These are phyloP conservation scores for Cytospora piceae DNA, from an alignment of 2,329 filamentous ascomycete species.

Conservation along the genomic window DNA sequence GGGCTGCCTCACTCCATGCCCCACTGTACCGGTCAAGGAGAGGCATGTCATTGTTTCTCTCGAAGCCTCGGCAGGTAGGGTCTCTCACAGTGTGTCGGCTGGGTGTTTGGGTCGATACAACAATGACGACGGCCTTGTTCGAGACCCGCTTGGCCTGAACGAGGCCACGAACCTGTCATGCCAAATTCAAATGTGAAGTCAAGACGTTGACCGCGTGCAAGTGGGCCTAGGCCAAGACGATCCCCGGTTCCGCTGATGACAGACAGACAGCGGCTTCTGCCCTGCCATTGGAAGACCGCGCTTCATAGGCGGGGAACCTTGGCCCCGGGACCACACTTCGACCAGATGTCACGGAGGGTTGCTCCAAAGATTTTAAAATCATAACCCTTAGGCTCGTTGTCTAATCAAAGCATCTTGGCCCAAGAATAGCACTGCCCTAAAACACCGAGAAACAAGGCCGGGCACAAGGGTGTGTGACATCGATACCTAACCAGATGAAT, in stretches of 20 bases:
- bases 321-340: slow-evolving; percentile 11
- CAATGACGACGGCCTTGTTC: slow-evolving; percentile 1
- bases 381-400: not conserved
- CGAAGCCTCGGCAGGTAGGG: slow-evolving; percentile 1
- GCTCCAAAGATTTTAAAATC: slow-evolving; percentile 1
- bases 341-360: slow-evolving; percentile 12
- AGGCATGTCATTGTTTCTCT: slow-evolving; percentile 16
- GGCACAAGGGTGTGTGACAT: not conserved
- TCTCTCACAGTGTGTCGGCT: not conserved
- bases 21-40: slow-evolving; percentile 8
- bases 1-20: slow-evolving; percentile 17
- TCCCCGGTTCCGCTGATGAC: slow-evolving; percentile 6
- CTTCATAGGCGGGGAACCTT: slow-evolving; percentile 10
- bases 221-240: slow-evolving; percentile 12
- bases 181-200: slow-evolving; percentile 7
- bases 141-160: slow-evolving; percentile 9
- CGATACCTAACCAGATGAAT: not conserved
- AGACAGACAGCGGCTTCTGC: slow-evolving; percentile 14
- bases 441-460: slow-evolving; percentile 6
- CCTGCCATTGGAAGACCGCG: slow-evolving; percentile 23
- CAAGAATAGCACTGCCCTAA: not conserved
- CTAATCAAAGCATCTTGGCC: not conserved
- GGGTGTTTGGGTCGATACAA: slow-evolving; percentile 7
- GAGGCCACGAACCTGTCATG: slow-evolving; percentile 14
- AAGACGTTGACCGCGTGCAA: slow-evolving; percentile 16